phyloP scores from a whole-genome alignment of 768 basidiomycete species.

The Cystofilobasidium ferigula region DNA sequence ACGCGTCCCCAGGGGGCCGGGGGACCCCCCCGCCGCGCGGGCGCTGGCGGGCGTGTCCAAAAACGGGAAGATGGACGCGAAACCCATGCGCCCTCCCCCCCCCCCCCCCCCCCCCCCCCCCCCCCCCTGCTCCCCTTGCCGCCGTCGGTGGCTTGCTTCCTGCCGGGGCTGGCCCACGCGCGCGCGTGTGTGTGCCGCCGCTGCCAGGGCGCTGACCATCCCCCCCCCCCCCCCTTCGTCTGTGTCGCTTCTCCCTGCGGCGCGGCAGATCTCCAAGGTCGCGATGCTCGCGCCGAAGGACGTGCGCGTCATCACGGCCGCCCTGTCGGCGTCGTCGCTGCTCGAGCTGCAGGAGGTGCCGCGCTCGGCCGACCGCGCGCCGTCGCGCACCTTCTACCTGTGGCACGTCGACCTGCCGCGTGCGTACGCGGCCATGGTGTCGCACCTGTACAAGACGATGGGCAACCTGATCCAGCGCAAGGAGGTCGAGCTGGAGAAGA shows the following conservation, averaged over 20 bases:
- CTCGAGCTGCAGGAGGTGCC: slow-evolving; percentile 90
- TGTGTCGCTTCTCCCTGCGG: neutral
- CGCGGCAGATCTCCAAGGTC: slow-evolving; percentile 67
- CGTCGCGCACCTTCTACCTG: slow-evolving; percentile 76
- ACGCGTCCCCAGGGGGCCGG: slow-evolving; percentile 64
- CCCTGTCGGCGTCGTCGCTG: slow-evolving; percentile 65
- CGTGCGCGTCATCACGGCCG: slow-evolving; percentile 65
- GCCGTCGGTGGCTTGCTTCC: neutral
- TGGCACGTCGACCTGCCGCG: slow-evolving; percentile 87
- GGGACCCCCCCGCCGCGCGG: slow-evolving; percentile 70
- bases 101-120: neutral
- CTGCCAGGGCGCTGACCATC: too few relatives aligned
- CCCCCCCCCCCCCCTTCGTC: too few relatives aligned
- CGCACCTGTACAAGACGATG: slow-evolving; percentile 75
- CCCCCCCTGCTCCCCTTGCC: neutral
- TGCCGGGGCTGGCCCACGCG: neutral
- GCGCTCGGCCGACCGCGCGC: slow-evolving; percentile 77
- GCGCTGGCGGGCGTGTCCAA: slow-evolving; percentile 66
- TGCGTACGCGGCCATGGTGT: slow-evolving; percentile 65
- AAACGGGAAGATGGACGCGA: slow-evolving; percentile 86
- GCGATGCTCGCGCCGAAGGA: slow-evolving; percentile 88
- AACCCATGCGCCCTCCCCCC: slow-evolving; percentile 54
- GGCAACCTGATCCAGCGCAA: slow-evolving; percentile 70
- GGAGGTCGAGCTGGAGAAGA: slow-evolving; percentile 59
- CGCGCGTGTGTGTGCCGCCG: too few relatives aligned